These are phyloP conservation scores for Actinomortierella ambigua DNA, from an alignment of 371 early-diverging fungal species.

Conservation along the genomic window DNA sequence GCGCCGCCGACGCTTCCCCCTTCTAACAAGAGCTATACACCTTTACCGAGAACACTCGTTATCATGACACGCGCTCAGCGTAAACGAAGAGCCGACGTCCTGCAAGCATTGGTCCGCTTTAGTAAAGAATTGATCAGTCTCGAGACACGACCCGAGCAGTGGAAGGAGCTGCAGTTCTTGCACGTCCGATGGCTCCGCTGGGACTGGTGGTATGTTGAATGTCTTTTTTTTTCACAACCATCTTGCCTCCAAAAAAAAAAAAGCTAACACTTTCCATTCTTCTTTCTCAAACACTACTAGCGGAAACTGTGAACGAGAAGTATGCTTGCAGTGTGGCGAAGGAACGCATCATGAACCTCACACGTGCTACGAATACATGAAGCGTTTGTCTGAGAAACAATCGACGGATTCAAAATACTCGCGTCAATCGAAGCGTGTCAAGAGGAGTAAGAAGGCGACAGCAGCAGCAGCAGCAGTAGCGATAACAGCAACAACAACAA, in stretches of 20 bases:
- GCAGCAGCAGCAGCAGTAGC: no score
- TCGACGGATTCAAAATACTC: no score
- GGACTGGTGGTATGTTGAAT: constrained; percentile 55
- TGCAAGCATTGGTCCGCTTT: constrained; percentile 28
- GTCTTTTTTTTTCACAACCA: neutral
- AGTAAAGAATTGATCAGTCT: constrained; percentile 57
- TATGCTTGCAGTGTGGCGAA: constrained; percentile 67
- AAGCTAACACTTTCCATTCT: neutral
- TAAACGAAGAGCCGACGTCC: constrained; percentile 26
- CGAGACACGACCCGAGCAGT: constrained; percentile 64
- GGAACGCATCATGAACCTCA: constrained; percentile 52
- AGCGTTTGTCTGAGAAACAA: constrained; percentile 6
- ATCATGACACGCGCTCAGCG: constrained; percentile 29
- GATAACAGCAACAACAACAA: no score
- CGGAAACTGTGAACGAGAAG: constrained; percentile 46
- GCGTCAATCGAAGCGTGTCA: no score
- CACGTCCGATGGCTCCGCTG: constrained; percentile 63
- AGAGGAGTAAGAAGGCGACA: no score
- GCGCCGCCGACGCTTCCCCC: no score
- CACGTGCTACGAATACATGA: constrained; percentile 58
- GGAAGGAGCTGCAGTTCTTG: constrained; percentile 71
- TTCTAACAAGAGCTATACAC: no score
- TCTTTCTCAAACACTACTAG: constrained; percentile 14
- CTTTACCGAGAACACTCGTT: no score
- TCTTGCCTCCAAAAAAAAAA: neutral